Conservation (phyloP, 805 yeast species). For the Saccharomycopsis schoenii region DNA sequence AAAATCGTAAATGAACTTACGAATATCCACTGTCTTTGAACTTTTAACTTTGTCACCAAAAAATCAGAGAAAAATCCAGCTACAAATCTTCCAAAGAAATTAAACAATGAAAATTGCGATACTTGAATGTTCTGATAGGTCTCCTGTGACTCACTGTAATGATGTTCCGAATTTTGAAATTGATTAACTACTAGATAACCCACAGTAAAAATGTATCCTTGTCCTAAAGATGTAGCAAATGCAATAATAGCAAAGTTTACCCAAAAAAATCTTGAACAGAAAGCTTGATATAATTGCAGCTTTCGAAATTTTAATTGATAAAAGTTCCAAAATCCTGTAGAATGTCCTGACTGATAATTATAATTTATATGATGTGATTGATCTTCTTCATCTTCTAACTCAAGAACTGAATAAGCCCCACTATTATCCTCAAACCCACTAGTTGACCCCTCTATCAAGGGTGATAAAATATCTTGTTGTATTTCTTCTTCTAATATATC, state of each 20-base stretch:
- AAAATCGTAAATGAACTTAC: constrained; percentile 31
- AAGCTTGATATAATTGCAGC: constrained; percentile 6
- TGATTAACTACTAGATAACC: constrained; percentile 59
- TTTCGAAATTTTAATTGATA: background rate
- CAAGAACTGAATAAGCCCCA: background rate
- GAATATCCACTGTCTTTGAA: constrained; percentile 61
- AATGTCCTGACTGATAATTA: background rate
- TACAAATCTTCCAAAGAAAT: constrained; percentile 25
- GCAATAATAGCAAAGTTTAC: constrained; percentile 6
- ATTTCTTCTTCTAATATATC: background rate
- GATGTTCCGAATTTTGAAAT: constrained; percentile 18
- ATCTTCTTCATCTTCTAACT: background rate
- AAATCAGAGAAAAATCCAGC: constrained; percentile 62
- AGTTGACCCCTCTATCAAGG: background rate
- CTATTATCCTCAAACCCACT: background rate
- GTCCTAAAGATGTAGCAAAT: constrained; percentile 34
- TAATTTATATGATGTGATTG: background rate
- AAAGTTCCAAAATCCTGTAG: too few relatives aligned
- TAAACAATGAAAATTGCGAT: constrained; percentile 11
- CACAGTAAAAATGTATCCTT: constrained; percentile 61
- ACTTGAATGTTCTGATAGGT: constrained; percentile 15
- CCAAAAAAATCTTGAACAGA: constrained; percentile 13
- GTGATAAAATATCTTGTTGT: background rate
- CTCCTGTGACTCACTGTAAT: constrained; percentile 3
- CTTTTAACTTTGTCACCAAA: constrained; percentile 37